Evolutionary conservation across 1,284 basidiomycete species (phyloP), one percentile per base, ranked within the genome.

Genomic region (Ustilago esculenta): DNA sequence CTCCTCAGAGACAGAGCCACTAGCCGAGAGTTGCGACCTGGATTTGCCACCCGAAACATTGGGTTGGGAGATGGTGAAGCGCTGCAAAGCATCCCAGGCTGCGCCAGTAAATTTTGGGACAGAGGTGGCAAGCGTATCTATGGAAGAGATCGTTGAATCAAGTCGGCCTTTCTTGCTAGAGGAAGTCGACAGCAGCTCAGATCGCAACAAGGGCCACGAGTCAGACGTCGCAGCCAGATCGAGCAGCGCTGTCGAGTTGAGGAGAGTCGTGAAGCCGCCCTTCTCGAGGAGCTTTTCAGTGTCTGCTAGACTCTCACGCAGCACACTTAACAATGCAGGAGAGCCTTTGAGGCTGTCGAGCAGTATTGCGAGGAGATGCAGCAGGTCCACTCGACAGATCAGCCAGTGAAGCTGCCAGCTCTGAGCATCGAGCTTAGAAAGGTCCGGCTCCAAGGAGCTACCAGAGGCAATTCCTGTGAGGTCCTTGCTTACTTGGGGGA

Each of bases 361-460:
- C 49, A 57, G 37, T 4, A 29, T 24, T 12, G 54, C 34, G 24
- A 53, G 34, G 7, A 64, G 60, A 32, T 58, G 56, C 17, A 58
- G 39, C 48, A 59, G 12, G 37, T 66, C 63, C 25, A 66, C 55
- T 24, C 55, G 55, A 40, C 55, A 54, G 15, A 56, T 66, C 20
- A 66, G 40, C 63, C 63, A 66, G 37, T 54, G 47, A 14, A 58
- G 47, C 40, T 66, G 63, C 63, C 55, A 66, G 47, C 42, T 47
- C 2, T 42, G 18, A 17, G 43, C 30, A n/a, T 41, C 27, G 4
- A 66, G 29, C 14, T 42, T 14, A 17, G 40, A 23, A 5, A 52
- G 21, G 11, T 52, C 48, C 25, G 44, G 37, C 24, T 49, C 47
- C 14, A 27, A 20, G 2, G 39, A 7, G 25, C 9, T 41, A 11